Evolutionary conservation across 345 rosid genomes (phyloP), one percentile per base, ranked within the genome.

Genomic region (Murraya koenigii): DNA sequence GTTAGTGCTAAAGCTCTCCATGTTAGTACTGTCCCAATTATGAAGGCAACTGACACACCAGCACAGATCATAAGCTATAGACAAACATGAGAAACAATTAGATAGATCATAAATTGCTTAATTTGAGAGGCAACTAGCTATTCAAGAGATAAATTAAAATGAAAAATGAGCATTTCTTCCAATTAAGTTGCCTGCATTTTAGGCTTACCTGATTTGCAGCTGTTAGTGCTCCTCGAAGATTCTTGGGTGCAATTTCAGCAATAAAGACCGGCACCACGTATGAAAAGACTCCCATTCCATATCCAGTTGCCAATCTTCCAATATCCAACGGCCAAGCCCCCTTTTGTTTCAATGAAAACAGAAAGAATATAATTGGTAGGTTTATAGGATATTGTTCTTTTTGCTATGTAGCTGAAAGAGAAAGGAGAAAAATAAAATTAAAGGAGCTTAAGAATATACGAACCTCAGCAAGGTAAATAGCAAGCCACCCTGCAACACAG

Each of bases 201-300:
- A 28, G 75, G 84, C 23, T 80, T 85, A 91, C 98, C 97, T 93
- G 98, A 80, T 90, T 93, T n/a, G 86, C 68, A 17, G 98, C 85
- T 52, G 95, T 92, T 72, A 95, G 78, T 66, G 93, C 95, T 72
- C 98, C 97, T 79, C 98, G 83, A 36, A 92, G 92, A 65, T 90
- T 81, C 79, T 90, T 92, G 22, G 98, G 98, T 63, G 97, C 88
- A 67, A 95, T 88, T 84, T 95, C 98, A 69, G 97, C 98, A 69
- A 95, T 86, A 71, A 93, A 93, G 36, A 95, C 88, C 3, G 97
- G 98, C 81, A 93, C 97, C 95, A 95, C 98, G 63, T 87, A 90
- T 28, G 97, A 95, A 81, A 90, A 90, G 32, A 88, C 94, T 61
- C 98, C 98, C 97, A 95, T 95, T 77, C 97, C 97, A 77, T 93